phyloP scores from a whole-genome alignment of 73 alveolate genomes.

The Stentor roeselii region DNA sequence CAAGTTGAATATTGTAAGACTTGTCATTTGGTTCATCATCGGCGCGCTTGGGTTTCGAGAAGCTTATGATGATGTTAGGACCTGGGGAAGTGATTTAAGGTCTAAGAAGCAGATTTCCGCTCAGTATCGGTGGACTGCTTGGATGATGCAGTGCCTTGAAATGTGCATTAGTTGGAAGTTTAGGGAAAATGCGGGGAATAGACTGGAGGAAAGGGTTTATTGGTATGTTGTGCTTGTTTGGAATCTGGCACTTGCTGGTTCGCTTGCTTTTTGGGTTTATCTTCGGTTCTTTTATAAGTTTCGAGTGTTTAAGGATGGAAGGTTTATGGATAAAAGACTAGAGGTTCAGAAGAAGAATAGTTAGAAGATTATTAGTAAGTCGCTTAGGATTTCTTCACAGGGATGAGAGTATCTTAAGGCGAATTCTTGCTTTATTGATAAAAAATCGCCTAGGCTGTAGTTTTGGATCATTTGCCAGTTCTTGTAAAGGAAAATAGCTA shows the following conservation, averaged over 20 bases:
- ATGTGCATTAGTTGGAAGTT: conserved; percentile 57
- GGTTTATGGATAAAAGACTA: conserved; percentile 18
- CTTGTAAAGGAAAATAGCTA: neutral
- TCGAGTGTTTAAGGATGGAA: conserved; percentile 12
- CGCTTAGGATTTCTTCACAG: too few relatives aligned
- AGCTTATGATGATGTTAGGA: conserved; percentile 51
- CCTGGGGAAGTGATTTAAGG: conserved; percentile 62
- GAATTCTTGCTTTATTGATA: neutral
- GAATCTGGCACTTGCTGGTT: neutral
- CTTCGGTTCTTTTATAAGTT: conserved; percentile 3
- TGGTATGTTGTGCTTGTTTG: conserved; percentile 33
- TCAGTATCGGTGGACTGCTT: conserved; percentile 58
- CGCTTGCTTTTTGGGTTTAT: neutral
- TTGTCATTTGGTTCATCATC: conserved; percentile 71
- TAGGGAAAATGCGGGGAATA: conserved; percentile 57
- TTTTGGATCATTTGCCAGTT: neutral
- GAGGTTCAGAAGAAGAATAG: too few relatives aligned
- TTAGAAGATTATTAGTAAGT: too few relatives aligned
- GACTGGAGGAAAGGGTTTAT: conserved; percentile 42
- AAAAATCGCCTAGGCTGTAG: neutral
- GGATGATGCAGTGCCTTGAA: conserved; percentile 58
- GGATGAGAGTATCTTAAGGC: neutral
- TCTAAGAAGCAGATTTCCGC: conserved; percentile 57
- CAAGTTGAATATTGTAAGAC: conserved; percentile 52
- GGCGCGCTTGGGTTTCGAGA: conserved; percentile 71